phyloP scores from a whole-genome alignment of 345 rosid genomes.

The Brassica nigra region DNA sequence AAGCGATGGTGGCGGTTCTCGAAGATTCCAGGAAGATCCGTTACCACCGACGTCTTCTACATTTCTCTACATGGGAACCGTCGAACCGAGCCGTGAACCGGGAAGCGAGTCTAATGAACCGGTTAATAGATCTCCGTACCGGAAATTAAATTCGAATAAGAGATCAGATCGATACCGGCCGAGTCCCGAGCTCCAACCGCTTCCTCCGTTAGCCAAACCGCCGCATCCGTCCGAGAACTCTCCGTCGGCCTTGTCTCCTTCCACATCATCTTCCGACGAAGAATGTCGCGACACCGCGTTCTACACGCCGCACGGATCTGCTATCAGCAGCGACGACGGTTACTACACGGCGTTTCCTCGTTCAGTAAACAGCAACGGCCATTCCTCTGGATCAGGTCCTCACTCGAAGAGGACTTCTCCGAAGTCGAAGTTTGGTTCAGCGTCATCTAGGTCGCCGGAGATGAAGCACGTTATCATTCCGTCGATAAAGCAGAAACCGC shows the following conservation, averaged over 20 bases:
- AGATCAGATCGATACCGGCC: slow-evolving; percentile 90
- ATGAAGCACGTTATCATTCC: slow-evolving; percentile 89
- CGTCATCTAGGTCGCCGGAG: slow-evolving; percentile 71
- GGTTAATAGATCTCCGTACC: slow-evolving; percentile 68
- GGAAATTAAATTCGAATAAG: slow-evolving; percentile 60
- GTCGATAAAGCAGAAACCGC: slow-evolving; percentile 53
- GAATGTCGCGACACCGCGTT: slow-evolving; percentile 65
- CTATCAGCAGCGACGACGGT: slow-evolving; percentile 64
- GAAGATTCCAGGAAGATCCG: slow-evolving; percentile 54
- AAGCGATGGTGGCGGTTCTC: slow-evolving; percentile 40
- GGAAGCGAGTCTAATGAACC: not conserved
- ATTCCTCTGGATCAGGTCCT: slow-evolving; percentile 47
- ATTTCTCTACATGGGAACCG: slow-evolving; percentile 86
- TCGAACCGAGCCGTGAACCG: slow-evolving; percentile 63
- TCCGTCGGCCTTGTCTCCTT: slow-evolving; percentile 34
- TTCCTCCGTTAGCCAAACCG: slow-evolving; percentile 74
- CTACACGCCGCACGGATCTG: slow-evolving; percentile 81
- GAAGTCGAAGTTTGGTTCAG: slow-evolving; percentile 45
- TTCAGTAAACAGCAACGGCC: slow-evolving; percentile 10
- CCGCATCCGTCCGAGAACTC: slow-evolving; percentile 53
- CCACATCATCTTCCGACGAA: slow-evolving; percentile 59
- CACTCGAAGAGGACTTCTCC: slow-evolving; percentile 90
- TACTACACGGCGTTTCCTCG: slow-evolving; percentile 62
- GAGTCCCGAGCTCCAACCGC: slow-evolving; percentile 93
- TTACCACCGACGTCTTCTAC: slow-evolving; percentile 63